These are phyloP conservation scores for Vishniacozyma victoriae DNA, from an alignment of 768 basidiomycete species.

Conservation along the genomic window DNA sequence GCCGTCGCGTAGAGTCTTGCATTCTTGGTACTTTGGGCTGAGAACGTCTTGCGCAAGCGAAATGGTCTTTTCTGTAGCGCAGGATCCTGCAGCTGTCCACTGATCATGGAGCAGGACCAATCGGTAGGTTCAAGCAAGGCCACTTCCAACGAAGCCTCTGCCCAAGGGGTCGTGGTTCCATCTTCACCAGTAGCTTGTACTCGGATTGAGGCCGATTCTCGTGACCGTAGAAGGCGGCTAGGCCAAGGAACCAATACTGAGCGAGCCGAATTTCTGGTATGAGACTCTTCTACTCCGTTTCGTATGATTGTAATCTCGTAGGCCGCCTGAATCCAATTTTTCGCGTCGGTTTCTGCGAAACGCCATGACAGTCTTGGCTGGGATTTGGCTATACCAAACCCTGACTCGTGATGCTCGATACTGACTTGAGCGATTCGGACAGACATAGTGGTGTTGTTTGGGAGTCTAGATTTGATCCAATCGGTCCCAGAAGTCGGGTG, in stretches of 20 bases:
- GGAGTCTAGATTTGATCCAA: too few species aligned
- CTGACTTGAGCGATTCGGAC: constrained; percentile 4
- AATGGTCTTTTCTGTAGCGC: constrained; percentile 25
- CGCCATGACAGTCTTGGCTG: constrained; percentile 39
- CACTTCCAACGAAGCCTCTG: constrained; percentile 15
- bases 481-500: too few species aligned
- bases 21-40: neutral
- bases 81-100: neutral
- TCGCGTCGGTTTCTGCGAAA: constrained; percentile 13
- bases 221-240: constrained; percentile 14
- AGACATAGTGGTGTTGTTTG: constrained; percentile 5
- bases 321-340: constrained; percentile 32
- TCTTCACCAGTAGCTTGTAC: constrained; percentile 14
- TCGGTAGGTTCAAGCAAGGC: constrained; percentile 17
- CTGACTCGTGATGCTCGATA: constrained; percentile 27
- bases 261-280: constrained; percentile 8
- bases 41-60: constrained; percentile 18
- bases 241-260: constrained; percentile 41
- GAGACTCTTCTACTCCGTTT: constrained; percentile 5
- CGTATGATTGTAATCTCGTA: constrained; percentile 25
- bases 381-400: constrained; percentile 20
- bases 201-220: constrained; percentile 18
- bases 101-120: constrained; percentile 27
- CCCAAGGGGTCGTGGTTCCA: constrained; percentile 19
- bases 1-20: constrained; percentile 41